Evolutionary conservation across 2,329 filamentous ascomycete genomes (phyloP), one percentile per base, ranked within the genome.

Genomic region (Phaeosphaeriaceae sp.): DNA sequence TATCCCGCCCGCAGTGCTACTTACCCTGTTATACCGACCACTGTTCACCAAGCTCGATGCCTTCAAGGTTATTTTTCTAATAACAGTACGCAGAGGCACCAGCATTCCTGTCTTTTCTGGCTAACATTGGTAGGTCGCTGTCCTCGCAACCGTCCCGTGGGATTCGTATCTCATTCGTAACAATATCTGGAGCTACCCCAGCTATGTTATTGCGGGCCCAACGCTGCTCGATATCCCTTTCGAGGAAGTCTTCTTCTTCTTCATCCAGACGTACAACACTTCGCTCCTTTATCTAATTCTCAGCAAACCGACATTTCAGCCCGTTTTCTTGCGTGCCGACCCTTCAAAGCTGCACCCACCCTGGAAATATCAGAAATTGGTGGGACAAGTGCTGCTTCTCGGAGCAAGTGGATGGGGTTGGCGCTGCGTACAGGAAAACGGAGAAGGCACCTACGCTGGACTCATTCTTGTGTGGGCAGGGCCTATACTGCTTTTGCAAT

Each of bases 201-300:
- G 78, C 9, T 76, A 84, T 62, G 87, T 83, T 16, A 82, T 90
- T 26, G 63, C 87, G 29, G 88, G 88, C 0, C 79, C 79, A 0
- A 86, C 78, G 1, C 66, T 89, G 13, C 83, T 83, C 60, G 75
- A 77, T n/a, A 88, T 91, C 15, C 88, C 88, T 0, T 69, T 81
- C 4, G 88, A 91, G 63, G 88, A 91, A 67, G 72, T 90, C 4
- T 90, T 90, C 73, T 91, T 91, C 78, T 91, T 91, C 67, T 73
- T 89, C 16, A 83, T 91, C 18, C 88, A 91, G 72, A 90, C 88
- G 1, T 90, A 89, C 70, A 88, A 84, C 63, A 89, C 87, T 0
- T 81, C 83, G 0, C 72, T 90, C 41, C 67, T 91, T 7, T 91
- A 90, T 62, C 77, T 89, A 8, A 71, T 90, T 1, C 68, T 87